These are phyloP conservation scores for Grifola frondosa DNA, from an alignment of 1,284 basidiomycete species.

Conservation along the genomic window DNA sequence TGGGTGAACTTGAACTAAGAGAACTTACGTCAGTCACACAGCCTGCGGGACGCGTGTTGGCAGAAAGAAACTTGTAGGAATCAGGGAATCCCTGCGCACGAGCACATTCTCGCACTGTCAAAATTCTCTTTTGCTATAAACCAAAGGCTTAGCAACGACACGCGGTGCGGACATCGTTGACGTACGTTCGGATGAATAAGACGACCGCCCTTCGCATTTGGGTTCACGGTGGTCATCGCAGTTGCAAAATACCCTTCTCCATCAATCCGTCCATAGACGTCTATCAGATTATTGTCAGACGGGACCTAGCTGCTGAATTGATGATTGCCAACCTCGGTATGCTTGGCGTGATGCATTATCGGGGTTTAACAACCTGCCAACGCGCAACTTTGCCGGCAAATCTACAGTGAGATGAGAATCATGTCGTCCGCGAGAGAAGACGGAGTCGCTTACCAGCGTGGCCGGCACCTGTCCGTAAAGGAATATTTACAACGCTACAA, in stretches of 20 bases:
- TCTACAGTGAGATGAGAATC: slow-evolving; percentile 29
- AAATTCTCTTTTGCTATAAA: slow-evolving; percentile 60
- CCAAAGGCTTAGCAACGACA: no score
- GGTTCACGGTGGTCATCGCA: slow-evolving; percentile 52
- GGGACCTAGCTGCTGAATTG: no score
- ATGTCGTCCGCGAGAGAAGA: background rate
- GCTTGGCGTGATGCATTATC: no score
- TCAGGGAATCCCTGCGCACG: slow-evolving; percentile 75
- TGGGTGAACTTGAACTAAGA: background rate
- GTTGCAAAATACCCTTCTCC: slow-evolving; percentile 53
- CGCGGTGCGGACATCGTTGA: slow-evolving; percentile 9
- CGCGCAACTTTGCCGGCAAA: slow-evolving; percentile 38
- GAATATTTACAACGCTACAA: slow-evolving; percentile 55
- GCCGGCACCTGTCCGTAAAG: slow-evolving; percentile 45
- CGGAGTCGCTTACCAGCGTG: slow-evolving; percentile 39
- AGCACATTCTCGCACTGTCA: slow-evolving; percentile 64
- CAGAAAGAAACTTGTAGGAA: slow-evolving; percentile 54
- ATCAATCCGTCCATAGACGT: slow-evolving; percentile 53
- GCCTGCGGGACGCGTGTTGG: slow-evolving; percentile 34
- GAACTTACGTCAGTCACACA: slow-evolving; percentile 49
- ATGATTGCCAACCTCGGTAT: no score
- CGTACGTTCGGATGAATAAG: slow-evolving; percentile 62
- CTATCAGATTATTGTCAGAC: no score
- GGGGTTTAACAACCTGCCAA: background rate
- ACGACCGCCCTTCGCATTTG: slow-evolving; percentile 47